These are phyloP conservation scores for Theileria annulata DNA, from an alignment of 169 alveolate genomes.

Conservation along the genomic window DNA sequence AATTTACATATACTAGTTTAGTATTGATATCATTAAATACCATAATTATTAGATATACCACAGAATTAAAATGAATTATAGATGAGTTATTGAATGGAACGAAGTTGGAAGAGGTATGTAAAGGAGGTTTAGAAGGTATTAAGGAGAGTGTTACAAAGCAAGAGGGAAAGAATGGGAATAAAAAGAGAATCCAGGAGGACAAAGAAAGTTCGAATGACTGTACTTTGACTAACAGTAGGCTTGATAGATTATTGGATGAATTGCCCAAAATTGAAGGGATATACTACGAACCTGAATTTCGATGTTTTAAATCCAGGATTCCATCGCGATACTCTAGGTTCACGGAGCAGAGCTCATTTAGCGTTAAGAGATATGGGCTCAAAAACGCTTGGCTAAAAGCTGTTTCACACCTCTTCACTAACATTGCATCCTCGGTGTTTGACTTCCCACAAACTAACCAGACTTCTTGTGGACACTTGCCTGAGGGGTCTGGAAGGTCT, in stretches of 20 bases:
- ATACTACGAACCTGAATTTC: neutral
- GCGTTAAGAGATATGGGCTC: constrained; percentile 18
- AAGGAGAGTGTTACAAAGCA: neutral
- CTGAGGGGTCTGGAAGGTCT: neutral
- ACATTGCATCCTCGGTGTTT: neutral
- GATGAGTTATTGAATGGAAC: neutral
- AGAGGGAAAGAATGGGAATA: neutral
- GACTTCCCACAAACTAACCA: neutral
- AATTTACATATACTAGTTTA: too few relatives aligned
- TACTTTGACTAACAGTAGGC: neutral
- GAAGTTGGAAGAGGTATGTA: neutral
- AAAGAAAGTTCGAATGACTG: neutral
- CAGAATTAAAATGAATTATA: neutral
- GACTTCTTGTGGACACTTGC: neutral
- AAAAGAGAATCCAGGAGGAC: neutral
- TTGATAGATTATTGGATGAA: neutral
- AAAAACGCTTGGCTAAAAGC: constrained; percentile 44
- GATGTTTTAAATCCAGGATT: constrained; percentile 2
- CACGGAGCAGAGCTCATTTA: neutral
- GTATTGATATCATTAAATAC: neutral
- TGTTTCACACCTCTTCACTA: neutral
- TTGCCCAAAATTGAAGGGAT: constrained; percentile 21
- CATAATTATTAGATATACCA: too few relatives aligned
- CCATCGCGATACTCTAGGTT: neutral
- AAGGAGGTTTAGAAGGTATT: neutral